phyloP scores from a whole-genome alignment of 768 basidiomycete genomes.

The Rhizopogon vinicolor region DNA sequence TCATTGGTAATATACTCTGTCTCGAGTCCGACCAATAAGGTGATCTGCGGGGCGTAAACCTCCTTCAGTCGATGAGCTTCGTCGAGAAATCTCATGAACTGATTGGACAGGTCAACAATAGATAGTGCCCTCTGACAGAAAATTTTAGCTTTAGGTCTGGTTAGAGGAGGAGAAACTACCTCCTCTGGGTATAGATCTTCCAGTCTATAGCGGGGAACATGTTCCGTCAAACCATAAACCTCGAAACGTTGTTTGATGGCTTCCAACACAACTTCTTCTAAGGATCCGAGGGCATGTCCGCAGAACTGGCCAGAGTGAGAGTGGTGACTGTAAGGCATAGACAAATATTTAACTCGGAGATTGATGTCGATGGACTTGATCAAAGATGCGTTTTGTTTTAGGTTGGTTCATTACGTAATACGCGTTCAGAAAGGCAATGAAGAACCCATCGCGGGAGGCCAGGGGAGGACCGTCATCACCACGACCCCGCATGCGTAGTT shows the following conservation, averaged over 20 bases:
- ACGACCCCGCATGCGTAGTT: slow-evolving; percentile 1
- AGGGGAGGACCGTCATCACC: background rate
- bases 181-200: slow-evolving; percentile 95
- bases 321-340: slow-evolving; percentile 75
- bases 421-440: background rate
- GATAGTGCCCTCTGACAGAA: slow-evolving; percentile 49
- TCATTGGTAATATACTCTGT: slow-evolving; percentile 78
- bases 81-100: slow-evolving; percentile 69
- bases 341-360: slow-evolving; percentile 14
- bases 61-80: slow-evolving; percentile 78
- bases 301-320: slow-evolving; percentile 95
- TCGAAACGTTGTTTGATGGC: slow-evolving; percentile 78
- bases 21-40: slow-evolving; percentile 84
- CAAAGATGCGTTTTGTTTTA: background rate
- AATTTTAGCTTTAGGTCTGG: slow-evolving; percentile 4
- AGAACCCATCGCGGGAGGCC: background rate
- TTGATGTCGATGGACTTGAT: background rate
- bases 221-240: slow-evolving; percentile 87
- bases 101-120: slow-evolving; percentile 45
- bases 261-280: slow-evolving; percentile 78
- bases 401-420: background rate
- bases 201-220: slow-evolving; percentile 81
- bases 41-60: slow-evolving; percentile 59
- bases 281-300: slow-evolving; percentile 75
- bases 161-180: slow-evolving; percentile 38